These are phyloP conservation scores for Mortierella alpina DNA, from an alignment of 192 early-diverging fungal species.

Conservation along the genomic window DNA sequence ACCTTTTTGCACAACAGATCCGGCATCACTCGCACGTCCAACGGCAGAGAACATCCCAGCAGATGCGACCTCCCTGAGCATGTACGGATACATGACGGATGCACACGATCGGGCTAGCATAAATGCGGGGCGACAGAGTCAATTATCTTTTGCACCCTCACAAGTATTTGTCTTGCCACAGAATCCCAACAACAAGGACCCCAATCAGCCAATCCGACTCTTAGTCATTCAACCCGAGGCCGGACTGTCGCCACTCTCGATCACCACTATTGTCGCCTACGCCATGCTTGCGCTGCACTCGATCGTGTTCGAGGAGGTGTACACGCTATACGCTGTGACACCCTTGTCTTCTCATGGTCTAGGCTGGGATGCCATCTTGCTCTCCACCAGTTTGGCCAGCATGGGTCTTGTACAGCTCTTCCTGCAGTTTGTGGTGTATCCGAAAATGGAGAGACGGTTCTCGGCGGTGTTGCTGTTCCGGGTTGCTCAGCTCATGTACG, in stretches of 20 bases:
- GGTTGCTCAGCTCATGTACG: slow-evolving; percentile 46
- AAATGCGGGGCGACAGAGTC: slow-evolving; percentile 15
- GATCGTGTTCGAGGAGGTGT: slow-evolving; percentile 66
- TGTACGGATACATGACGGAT: slow-evolving; percentile 21
- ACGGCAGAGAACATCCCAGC: slow-evolving; percentile 3
- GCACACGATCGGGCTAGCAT: neutral
- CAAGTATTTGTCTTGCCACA: slow-evolving; percentile 38
- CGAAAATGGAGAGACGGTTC: slow-evolving; percentile 39
- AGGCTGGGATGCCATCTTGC: slow-evolving; percentile 51
- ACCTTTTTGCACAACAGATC: neutral
- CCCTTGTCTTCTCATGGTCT: slow-evolving; percentile 56
- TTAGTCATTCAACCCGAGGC: slow-evolving; percentile 22
- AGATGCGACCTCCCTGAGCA: slow-evolving; percentile 18
- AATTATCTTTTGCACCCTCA: slow-evolving; percentile 31
- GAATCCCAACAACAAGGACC: slow-evolving; percentile 34
- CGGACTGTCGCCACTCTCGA: slow-evolving; percentile 33
- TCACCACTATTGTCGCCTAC: slow-evolving; percentile 34
- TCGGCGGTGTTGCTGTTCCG: slow-evolving; percentile 50
- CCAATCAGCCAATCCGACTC: slow-evolving; percentile 21
- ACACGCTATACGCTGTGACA: slow-evolving; percentile 55
- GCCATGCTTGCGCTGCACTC: slow-evolving; percentile 57
- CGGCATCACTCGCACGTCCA: neutral
- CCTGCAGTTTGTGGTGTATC: slow-evolving; percentile 60
- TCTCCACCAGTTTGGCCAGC: slow-evolving; percentile 56
- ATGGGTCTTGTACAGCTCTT: slow-evolving; percentile 57